Evolutionary conservation across 1,139 yeast species (phyloP).

Genomic region (Yamadazyma triangularis): DNA sequence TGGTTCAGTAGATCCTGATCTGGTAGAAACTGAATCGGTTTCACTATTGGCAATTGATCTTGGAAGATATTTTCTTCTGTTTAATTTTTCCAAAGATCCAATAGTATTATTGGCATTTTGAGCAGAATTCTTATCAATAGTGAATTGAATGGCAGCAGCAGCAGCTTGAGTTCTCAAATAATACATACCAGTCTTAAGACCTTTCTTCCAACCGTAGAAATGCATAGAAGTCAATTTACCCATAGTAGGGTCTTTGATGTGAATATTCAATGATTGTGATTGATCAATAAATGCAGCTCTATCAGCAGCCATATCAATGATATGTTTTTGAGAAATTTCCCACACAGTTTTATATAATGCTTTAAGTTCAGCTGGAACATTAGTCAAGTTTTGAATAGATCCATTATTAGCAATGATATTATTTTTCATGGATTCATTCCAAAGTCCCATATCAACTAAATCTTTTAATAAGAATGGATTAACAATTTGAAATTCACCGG

Average conservation of each 20-base stretch:
- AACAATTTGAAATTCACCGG: conserved; percentile 61
- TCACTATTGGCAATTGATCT: conserved; percentile 25
- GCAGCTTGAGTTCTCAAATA: conserved; percentile 62
- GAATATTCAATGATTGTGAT: conserved; percentile 57
- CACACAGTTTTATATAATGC: conserved; percentile 55
- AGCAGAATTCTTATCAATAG: conserved; percentile 42
- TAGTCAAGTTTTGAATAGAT: conserved; percentile 48
- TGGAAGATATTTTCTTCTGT: conserved; percentile 44
- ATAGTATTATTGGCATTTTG: conserved; percentile 44
- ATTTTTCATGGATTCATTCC: conserved; percentile 53
- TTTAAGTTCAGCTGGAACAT: conserved; percentile 49
- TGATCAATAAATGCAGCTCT: conserved; percentile 58
- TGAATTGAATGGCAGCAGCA: conserved; percentile 57
- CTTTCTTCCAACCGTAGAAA: conserved; percentile 61
- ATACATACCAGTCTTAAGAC: conserved; percentile 62
- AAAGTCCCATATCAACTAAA: conserved; percentile 50
- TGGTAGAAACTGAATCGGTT: conserved; percentile 24
- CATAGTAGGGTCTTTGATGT: conserved; percentile 51
- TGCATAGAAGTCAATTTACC: conserved; percentile 58
- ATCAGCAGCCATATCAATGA: conserved; percentile 60
- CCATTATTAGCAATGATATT: conserved; percentile 50
- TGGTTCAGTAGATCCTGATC: conserved; percentile 44
- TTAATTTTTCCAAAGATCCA: conserved; percentile 53
- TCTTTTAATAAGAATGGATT: conserved; percentile 53
- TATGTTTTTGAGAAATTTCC: conserved; percentile 55